Evolutionary conservation across 1,284 basidiomycete genomes (phyloP).

Genomic region (Sporisorium exsertum): DNA sequence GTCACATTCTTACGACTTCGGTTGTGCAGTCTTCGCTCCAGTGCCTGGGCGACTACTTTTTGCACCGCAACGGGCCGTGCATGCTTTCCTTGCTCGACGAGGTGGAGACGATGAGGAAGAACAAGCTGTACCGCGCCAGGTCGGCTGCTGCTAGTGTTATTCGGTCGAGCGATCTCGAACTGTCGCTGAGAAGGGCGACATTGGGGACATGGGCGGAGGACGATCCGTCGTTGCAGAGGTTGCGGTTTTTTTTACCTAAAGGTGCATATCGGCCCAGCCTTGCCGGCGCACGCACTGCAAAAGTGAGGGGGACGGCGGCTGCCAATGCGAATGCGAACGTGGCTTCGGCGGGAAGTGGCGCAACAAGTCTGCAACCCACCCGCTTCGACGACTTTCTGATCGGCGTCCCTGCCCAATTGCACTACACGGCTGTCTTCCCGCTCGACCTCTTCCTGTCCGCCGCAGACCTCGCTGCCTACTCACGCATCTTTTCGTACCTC

Average conservation of each 20-base stretch:
- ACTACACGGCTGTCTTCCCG: constrained; percentile 75
- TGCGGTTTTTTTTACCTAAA: constrained; percentile 41
- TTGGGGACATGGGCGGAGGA: constrained; percentile 56
- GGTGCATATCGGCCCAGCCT: constrained; percentile 42
- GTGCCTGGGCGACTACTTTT: constrained; percentile 76
- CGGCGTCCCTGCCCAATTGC: constrained; percentile 49
- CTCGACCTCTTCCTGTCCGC: constrained; percentile 87
- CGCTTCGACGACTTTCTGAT: constrained; percentile 55
- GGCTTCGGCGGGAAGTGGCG: neutral
- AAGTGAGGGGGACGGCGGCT: constrained; percentile 25
- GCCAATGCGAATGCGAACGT: constrained; percentile 7
- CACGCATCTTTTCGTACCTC: constrained; percentile 82
- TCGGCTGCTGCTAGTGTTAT: constrained; percentile 74
- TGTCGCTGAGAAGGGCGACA: constrained; percentile 48
- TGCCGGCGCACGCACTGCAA: constrained; percentile 27
- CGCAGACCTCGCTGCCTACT: constrained; percentile 80
- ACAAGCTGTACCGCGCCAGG: constrained; percentile 72
- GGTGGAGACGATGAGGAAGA: constrained; percentile 79
- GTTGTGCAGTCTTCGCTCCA: constrained; percentile 83
- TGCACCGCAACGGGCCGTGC: constrained; percentile 88
- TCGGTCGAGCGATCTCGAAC: constrained; percentile 51
- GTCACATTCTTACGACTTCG: constrained; percentile 83
- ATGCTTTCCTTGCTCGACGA: constrained; percentile 76
- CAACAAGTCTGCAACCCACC: constrained; percentile 4
- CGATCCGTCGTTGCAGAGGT: constrained; percentile 45